Evolutionary conservation across 2,329 filamentous ascomycete genomes (phyloP).

Genomic region (Fusarium oligoseptatum): DNA sequence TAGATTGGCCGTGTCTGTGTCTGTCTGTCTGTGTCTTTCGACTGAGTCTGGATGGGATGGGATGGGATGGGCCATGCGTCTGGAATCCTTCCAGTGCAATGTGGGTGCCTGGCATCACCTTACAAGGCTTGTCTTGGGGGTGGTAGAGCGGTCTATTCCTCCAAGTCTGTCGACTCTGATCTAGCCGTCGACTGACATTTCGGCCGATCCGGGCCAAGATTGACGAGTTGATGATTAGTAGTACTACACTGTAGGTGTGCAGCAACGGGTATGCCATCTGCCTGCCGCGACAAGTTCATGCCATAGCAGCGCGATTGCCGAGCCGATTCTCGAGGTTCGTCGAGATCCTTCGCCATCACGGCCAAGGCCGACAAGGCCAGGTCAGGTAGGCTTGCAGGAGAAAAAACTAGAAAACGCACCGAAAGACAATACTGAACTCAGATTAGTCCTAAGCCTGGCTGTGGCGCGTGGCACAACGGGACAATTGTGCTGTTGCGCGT

Average conservation of each 20-base stretch:
- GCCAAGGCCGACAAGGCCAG: neutral
- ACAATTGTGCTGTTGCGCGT: conserved; percentile 17
- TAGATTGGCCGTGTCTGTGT: neutral
- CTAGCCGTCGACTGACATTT: conserved; percentile 5
- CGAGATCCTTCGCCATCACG: conserved; percentile 6
- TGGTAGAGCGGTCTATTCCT: conserved; percentile 3
- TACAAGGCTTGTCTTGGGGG: conserved; percentile 5
- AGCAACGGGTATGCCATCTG: neutral
- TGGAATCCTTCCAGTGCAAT: conserved; percentile 10
- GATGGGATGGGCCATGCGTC: conserved; percentile 13
- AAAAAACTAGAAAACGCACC: conserved; percentile 7
- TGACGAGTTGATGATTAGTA: neutral
- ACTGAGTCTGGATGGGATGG: conserved; percentile 5
- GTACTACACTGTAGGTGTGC: neutral
- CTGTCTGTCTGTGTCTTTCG: neutral
- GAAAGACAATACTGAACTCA: conserved; percentile 9
- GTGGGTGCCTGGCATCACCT: conserved; percentile 25
- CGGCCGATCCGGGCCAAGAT: conserved; percentile 10
- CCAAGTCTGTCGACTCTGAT: conserved; percentile 6
- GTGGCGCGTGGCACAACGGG: conserved; percentile 16
- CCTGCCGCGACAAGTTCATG: conserved; percentile 4
- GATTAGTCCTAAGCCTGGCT: conserved; percentile 2
- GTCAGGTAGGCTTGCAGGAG: conserved; percentile 3
- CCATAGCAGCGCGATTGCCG: neutral
- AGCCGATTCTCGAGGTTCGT: conserved; percentile 23